Evolutionary conservation across 768 basidiomycete genomes (phyloP).

Genomic region (Cytidiella melzeri): DNA sequence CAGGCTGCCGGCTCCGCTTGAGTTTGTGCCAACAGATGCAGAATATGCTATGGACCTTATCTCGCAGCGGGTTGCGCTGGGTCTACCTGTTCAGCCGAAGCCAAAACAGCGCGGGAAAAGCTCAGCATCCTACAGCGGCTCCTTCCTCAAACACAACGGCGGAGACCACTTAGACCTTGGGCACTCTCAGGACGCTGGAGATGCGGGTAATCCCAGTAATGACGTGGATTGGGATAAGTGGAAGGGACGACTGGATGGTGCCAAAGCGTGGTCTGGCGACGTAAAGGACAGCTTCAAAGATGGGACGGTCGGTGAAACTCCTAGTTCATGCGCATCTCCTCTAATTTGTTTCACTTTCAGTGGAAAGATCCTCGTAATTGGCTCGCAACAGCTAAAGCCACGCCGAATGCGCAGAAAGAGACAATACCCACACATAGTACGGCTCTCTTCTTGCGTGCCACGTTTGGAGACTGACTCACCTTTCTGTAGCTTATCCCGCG

Average conservation of each 20-base stretch:
- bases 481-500: slow-evolving; percentile 48
- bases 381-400: slow-evolving; percentile 9
- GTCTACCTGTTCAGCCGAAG: slow-evolving; percentile 38
- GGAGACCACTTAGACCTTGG: neutral
- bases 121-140: neutral
- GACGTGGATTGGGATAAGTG: slow-evolving; percentile 57
- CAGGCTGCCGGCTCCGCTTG: slow-evolving; percentile 43
- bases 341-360: slow-evolving; percentile 1
- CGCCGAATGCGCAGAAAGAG: slow-evolving; percentile 6
- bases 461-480: neutral
- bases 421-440: slow-evolving; percentile 18
- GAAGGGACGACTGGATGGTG: slow-evolving; percentile 39
- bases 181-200: slow-evolving; percentile 8
- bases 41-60: slow-evolving; percentile 70
- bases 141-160: neutral
- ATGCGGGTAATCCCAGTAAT: no score
- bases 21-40: slow-evolving; percentile 57
- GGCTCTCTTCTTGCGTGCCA: slow-evolving; percentile 3
- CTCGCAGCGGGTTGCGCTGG: slow-evolving; percentile 49
- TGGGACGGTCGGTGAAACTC: slow-evolving; percentile 26
- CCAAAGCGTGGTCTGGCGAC: slow-evolving; percentile 37
- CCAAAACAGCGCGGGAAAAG: slow-evolving; percentile 18
- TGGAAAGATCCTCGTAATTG: slow-evolving; percentile 21
- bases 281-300: slow-evolving; percentile 34
- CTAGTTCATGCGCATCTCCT: neutral